A percentile compares a stretch with the other conserved stretches of the same genome.
Conservation (phyloP, 2,329 filamentous ascomycete species). For the Hypoxylon sp. region DNA sequence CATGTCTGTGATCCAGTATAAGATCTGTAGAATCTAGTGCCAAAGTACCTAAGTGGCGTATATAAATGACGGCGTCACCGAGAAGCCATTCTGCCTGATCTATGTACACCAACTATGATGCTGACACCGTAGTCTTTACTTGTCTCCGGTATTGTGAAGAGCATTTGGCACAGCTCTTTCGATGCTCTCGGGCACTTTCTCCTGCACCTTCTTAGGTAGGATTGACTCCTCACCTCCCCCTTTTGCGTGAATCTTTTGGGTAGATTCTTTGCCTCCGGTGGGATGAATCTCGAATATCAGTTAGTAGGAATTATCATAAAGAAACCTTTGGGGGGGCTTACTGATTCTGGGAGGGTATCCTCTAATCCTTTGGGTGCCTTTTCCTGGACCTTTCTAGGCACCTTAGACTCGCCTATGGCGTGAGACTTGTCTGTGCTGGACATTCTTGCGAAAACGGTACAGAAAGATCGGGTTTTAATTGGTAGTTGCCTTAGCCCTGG, state of each 20-base stretch:
- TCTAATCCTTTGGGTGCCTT: conserved; percentile 37
- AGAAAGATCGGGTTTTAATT: conserved; percentile 10
- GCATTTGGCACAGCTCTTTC: conserved; percentile 41
- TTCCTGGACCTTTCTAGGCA: conserved; percentile 38
- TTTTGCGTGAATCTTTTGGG: conserved; percentile 41
- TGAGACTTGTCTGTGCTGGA: conserved; percentile 31
- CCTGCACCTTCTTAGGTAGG: conserved; percentile 43
- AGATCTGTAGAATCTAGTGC: too few species aligned
- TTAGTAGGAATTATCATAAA: background rate
- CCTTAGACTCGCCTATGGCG: conserved; percentile 38
- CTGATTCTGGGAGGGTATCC: conserved; percentile 35
- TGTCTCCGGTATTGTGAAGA: conserved; percentile 43
- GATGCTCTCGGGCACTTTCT: conserved; percentile 39
- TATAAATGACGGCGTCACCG: too few species aligned
- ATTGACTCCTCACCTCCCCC: conserved; percentile 41
- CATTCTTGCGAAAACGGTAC: conserved; percentile 23
- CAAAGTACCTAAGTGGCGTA: too few species aligned
- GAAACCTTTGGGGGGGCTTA: conserved; percentile 1
- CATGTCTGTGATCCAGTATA: too few species aligned
- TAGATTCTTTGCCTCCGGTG: conserved; percentile 29
- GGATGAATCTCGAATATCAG: conserved; percentile 27
- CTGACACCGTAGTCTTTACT: conserved; percentile 6
- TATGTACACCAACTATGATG: background rate
- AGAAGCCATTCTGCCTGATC: background rate
- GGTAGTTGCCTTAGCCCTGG: conserved; percentile 2